Evolutionary conservation across 257 asterid genomes (phyloP).

Genomic region (Prunella vulgaris): DNA sequence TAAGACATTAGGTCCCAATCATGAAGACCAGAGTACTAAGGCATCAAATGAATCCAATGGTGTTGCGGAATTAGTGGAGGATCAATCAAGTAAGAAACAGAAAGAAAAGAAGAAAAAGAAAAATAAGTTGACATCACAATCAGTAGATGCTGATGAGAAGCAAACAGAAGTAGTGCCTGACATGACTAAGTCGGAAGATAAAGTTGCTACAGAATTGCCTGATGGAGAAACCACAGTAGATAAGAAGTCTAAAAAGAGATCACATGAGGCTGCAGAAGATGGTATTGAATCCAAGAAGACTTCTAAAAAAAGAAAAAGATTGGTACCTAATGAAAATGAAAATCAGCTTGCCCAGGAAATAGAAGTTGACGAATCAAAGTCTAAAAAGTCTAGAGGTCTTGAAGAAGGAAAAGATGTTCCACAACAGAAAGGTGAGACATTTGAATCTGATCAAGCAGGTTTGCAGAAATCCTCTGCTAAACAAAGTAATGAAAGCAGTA

Average conservation of each 20-base stretch:
- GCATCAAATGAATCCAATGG: conserved; percentile 25
- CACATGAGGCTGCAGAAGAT: conserved; percentile 31
- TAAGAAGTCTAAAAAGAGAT: conserved; percentile 29
- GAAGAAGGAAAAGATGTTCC: conserved; percentile 32
- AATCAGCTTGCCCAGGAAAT: conserved; percentile 33
- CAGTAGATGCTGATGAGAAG: conserved; percentile 23
- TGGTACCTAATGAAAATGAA: conserved; percentile 42
- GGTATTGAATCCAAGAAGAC: conserved; percentile 41
- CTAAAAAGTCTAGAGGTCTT: conserved; percentile 50
- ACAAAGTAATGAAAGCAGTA: conserved; percentile 17
- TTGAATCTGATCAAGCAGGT: conserved; percentile 14
- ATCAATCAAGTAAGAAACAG: conserved; percentile 28
- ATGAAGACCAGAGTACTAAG: conserved; percentile 10
- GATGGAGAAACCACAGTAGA: not conserved
- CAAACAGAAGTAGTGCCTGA: conserved; percentile 17
- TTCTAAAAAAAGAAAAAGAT: conserved; percentile 70
- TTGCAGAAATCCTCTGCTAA: too few relatives aligned
- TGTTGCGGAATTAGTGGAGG: conserved; percentile 26
- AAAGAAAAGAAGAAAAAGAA: conserved; percentile 48
- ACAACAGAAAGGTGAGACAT: too few relatives aligned
- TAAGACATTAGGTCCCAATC: conserved; percentile 1
- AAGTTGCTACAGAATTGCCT: conserved; percentile 11
- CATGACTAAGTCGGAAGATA: conserved; percentile 17
- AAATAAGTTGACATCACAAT: conserved; percentile 26
- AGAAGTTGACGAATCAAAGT: conserved; percentile 47